Percentiles rank a stretch among this genome's conserved stretches.
Conservation (phyloP, 768 basidiomycete genomes). For the Megacollybia marginata region DNA sequence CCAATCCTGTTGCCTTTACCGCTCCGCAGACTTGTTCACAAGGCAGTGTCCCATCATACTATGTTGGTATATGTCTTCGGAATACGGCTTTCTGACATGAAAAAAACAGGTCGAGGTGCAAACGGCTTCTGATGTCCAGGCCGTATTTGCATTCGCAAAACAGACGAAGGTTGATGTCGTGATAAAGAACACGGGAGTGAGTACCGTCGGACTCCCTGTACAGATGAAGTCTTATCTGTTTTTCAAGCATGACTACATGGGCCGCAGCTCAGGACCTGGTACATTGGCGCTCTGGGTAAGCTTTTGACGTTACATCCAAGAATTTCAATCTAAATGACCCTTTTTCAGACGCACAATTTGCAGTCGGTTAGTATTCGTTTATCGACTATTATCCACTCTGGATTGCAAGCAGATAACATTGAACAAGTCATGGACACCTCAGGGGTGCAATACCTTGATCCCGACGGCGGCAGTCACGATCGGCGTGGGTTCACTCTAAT, state of each 20-base stretch:
- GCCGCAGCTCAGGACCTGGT: slow-evolving; percentile 11
- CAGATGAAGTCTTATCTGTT: background rate
- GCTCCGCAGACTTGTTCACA: slow-evolving; percentile 14
- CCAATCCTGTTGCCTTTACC: slow-evolving; percentile 13
- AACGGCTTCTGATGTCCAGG: slow-evolving; percentile 8
- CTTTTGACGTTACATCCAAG: background rate
- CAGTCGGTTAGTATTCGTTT: no score
- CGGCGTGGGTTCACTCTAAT: background rate
- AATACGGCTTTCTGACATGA: slow-evolving; percentile 3
- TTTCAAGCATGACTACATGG: slow-evolving; percentile 16
- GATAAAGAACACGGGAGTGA: slow-evolving; percentile 16
- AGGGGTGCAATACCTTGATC: background rate
- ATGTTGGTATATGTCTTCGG: slow-evolving; percentile 12
- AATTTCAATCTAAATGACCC: no score
- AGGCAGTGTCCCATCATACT: slow-evolving; percentile 23
- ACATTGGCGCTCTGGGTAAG: slow-evolving; percentile 17
- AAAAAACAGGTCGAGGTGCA: slow-evolving; percentile 12
- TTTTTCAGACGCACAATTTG: no score
- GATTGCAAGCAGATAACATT: no score
- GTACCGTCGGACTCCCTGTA: background rate
- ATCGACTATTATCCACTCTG: no score
- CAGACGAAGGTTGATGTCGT: slow-evolving; percentile 8
- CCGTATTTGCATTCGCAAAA: slow-evolving; percentile 14
- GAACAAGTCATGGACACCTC: no score
- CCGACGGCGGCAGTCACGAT: background rate